Conservation (phyloP, 2,329 filamentous ascomycete species). For the Dothistroma pini region DNA sequence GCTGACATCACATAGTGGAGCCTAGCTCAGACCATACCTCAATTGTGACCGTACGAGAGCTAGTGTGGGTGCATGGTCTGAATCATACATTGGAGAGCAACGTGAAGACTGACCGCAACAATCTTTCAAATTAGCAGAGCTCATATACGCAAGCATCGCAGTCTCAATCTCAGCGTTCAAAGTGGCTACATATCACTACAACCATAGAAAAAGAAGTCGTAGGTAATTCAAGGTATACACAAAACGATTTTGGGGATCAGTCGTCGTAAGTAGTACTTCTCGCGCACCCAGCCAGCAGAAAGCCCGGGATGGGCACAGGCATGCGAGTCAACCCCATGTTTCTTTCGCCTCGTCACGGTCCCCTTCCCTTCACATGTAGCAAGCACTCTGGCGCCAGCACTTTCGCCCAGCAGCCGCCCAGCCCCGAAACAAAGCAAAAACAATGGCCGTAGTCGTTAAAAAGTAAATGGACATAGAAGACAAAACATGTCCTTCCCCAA, state of each 20-base stretch:
- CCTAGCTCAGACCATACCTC: background rate
- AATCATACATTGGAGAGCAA: too few species aligned
- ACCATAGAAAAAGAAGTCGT: background rate
- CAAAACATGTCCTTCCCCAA: background rate
- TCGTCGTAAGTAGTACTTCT: background rate
- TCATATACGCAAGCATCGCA: background rate
- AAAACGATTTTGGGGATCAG: background rate
- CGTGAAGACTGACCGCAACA: too few species aligned
- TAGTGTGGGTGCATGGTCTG: too few species aligned
- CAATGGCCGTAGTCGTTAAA: background rate
- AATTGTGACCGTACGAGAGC: background rate
- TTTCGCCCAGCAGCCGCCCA: too few species aligned
- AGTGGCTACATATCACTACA: background rate
- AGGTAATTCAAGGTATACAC: background rate
- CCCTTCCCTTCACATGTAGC: background rate
- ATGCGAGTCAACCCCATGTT: background rate
- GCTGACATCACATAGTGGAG: background rate
- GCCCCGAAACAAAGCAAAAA: background rate
- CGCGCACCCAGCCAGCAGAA: background rate
- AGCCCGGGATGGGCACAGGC: background rate
- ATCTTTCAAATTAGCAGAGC: too few species aligned
- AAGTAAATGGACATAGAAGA: background rate
- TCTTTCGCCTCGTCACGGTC: background rate
- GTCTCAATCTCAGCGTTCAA: background rate
- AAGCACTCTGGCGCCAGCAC: constrained; percentile 1